Percentiles rank a stretch among this genome's conserved stretches.
Conservation (phyloP, 2,329 filamentous ascomycete species). For the Aureobasidium melanogenum region DNA sequence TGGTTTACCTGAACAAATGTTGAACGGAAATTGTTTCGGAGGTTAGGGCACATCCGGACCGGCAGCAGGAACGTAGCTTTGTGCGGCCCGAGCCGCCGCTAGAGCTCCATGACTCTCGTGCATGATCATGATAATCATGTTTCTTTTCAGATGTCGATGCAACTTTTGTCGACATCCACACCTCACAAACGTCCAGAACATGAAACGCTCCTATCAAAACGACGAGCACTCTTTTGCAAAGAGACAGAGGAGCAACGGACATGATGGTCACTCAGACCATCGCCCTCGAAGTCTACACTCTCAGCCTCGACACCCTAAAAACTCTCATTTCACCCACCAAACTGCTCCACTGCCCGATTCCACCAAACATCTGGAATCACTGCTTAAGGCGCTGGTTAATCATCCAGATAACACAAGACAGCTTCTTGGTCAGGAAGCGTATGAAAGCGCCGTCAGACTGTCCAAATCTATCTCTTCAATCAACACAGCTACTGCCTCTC, state of each 20-base stretch:
- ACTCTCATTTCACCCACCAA: neutral
- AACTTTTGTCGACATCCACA: neutral
- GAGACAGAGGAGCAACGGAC: neutral
- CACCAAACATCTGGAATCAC: neutral
- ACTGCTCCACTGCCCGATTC: slow-evolving; percentile 2
- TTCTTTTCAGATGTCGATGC: slow-evolving; percentile 3
- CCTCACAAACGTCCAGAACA: neutral
- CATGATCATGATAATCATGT: slow-evolving; percentile 3
- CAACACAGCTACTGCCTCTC: slow-evolving; percentile 2
- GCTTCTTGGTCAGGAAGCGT: neutral
- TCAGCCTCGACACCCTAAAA: neutral
- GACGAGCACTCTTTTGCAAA: neutral
- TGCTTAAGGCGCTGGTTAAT: neutral
- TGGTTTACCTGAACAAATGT: neutral
- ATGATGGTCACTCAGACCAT: neutral
- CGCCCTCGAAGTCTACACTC: neutral
- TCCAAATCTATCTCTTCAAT: neutral
- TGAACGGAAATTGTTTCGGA: slow-evolving; percentile 7
- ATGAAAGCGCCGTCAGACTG: slow-evolving; percentile 2
- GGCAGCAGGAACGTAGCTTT: neutral
- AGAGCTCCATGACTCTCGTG: neutral
- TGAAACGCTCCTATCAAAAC: neutral
- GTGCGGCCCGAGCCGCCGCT: neutral
- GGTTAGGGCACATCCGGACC: neutral
- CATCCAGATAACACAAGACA: neutral